Evolutionary conservation across 1,284 basidiomycete species (phyloP), one percentile per base, ranked within the genome.

Genomic region (Meira nashicola): DNA sequence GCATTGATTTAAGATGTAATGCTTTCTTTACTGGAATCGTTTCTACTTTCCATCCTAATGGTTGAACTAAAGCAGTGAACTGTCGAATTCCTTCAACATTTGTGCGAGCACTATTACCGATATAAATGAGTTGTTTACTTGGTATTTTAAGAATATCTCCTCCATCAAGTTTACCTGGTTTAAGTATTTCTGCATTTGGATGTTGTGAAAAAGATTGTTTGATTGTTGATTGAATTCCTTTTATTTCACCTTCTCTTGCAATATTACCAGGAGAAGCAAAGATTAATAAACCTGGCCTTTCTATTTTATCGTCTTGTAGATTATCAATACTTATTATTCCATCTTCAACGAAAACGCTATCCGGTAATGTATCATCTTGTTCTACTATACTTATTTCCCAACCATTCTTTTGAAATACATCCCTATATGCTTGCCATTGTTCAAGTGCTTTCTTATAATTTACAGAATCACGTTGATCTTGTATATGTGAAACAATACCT

Each of bases 291-390:
- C 43, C 55, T 17, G n/a, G 21, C 17, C 7, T 17, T 21, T 19
- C 49, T 17, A 41, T 43, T 8, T 33, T 33, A 8, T 33, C 28
- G 2, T 48, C 46, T 19, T 48, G n/a, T 21, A 55, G 8, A 23
- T 25, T n/a, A 15, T 41, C 37, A 28, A 66, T 52, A 11, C 40
- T 37, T 19, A 66, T 55, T 14, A 66, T 11, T 37, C 55, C 37
- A 37, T 66, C 64, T 37, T 66, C 64, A 25, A 66, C 53, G 39
- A 66, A 66, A 21, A 66, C 64, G 23, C 40, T 39, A 47, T 66
- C 64, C 5, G 61, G 57, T 23, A 53, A 41, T 6, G 39, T n/a
- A 14, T 61, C 39, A 21, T 58, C 51, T 9, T 33, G 28, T 1
- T 41, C 15, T 2, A 64, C 54, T n/a, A 7, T 17, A n/a, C 15